A percentile compares a stretch with the other conserved stretches of the same genome.
Conservation (phyloP, 2,329 filamentous ascomycete genomes). For the Arachnopeziza araneosa region DNA sequence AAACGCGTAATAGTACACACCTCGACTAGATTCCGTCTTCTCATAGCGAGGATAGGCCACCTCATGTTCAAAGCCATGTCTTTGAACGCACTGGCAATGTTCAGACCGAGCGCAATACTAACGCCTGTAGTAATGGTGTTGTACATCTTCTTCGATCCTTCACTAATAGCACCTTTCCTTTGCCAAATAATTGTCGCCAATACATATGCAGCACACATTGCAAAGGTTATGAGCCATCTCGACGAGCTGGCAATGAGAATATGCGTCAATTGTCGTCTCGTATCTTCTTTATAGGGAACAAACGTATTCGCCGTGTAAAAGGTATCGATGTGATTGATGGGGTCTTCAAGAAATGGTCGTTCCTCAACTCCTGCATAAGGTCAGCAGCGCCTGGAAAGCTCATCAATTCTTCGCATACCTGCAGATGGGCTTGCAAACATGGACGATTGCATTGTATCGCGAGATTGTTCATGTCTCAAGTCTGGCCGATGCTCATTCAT, state of each 20-base stretch:
- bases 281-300: slow-evolving; percentile 17
- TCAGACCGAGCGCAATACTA: slow-evolving; percentile 38
- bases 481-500: not conserved
- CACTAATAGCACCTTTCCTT: slow-evolving; percentile 27
- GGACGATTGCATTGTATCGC: not conserved
- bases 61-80: slow-evolving; percentile 39
- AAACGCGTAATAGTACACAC: slow-evolving; percentile 23
- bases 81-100: slow-evolving; percentile 39
- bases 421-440: not conserved
- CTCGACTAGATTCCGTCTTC: slow-evolving; percentile 35
- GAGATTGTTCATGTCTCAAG: not conserved
- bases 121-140: slow-evolving; percentile 41
- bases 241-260: slow-evolving; percentile 20
- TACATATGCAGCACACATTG: slow-evolving; percentile 22
- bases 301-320: not conserved
- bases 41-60: slow-evolving; percentile 40
- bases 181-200: slow-evolving; percentile 13
- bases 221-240: slow-evolving; percentile 20
- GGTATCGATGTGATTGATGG: not conserved
- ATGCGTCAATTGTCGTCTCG: slow-evolving; percentile 21
- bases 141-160: slow-evolving; percentile 35
- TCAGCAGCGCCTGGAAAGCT: not conserved
- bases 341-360: not conserved
- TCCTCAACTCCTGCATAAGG: not conserved
- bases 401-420: not conserved